Conservation (phyloP, 495 filamentous ascomycete genomes). For the Parachaetomium inaequale region DNA sequence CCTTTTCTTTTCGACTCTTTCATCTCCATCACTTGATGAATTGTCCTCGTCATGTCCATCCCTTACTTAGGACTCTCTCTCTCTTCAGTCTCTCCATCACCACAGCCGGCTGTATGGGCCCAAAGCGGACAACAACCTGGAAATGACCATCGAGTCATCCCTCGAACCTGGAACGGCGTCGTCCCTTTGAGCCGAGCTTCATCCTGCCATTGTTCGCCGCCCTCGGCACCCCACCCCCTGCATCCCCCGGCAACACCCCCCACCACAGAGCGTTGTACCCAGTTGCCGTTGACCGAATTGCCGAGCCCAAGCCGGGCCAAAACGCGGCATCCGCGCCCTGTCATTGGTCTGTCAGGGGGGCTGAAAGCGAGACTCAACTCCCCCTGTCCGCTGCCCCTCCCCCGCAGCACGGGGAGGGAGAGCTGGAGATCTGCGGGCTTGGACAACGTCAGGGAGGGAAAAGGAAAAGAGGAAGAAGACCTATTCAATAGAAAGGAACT, state of each 20-base stretch:
- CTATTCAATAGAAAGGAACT: too few relatives aligned
- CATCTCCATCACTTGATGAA: background rate
- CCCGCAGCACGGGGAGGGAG: slow-evolving; percentile 18
- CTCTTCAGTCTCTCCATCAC: background rate
- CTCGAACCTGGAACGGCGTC: background rate
- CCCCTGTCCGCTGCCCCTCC: slow-evolving; percentile 13
- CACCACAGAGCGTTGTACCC: background rate
- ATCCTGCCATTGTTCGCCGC: slow-evolving; percentile 10
- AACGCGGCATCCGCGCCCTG: background rate
- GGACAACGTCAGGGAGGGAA: slow-evolving; percentile 16
- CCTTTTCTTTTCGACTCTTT: background rate
- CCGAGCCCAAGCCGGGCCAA: slow-evolving; percentile 27
- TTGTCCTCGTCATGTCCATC: background rate
- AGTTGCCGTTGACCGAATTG: slow-evolving; percentile 31
- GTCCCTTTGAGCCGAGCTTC: slow-evolving; percentile 27
- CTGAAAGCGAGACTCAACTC: background rate
- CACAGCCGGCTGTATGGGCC: too few relatives aligned
- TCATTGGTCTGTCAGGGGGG: background rate
- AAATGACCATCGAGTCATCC: background rate
- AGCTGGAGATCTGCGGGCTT: slow-evolving; percentile 24
- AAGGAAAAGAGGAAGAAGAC: background rate
- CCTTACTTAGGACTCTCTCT: background rate
- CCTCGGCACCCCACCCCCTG: background rate
- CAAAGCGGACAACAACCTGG: background rate
- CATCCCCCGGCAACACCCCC: background rate